Conservation (phyloP, 1,284 basidiomycete species). For the Pterula multifida region DNA sequence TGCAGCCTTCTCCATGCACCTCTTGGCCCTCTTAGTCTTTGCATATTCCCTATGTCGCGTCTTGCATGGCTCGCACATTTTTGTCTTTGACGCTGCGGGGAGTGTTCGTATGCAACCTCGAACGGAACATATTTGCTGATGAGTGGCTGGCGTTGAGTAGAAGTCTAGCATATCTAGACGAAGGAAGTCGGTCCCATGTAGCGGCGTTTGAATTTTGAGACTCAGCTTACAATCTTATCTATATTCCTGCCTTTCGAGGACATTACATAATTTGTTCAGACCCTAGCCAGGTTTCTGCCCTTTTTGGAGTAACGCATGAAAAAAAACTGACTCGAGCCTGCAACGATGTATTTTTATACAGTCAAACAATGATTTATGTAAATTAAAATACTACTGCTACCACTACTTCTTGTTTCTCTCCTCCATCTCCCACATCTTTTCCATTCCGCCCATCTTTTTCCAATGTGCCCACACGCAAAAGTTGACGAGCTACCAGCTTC, state of each 20-base stretch:
- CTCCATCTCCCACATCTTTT: conserved; percentile 3
- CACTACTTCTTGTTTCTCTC: conserved; percentile 1
- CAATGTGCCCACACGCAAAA: conserved; percentile 61
- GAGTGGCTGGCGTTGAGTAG: not conserved
- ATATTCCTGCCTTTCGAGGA: not conserved
- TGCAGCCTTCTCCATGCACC: conserved; percentile 39
- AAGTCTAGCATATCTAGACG: not conserved
- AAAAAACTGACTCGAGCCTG: not conserved
- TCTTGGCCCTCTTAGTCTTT: conserved; percentile 34
- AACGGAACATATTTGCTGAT: conserved; percentile 19
- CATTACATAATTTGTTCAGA: not conserved
- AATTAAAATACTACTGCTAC: too few relatives aligned
- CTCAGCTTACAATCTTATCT: not conserved
- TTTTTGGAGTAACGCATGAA: not conserved
- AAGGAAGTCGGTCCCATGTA: not conserved
- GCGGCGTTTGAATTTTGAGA: not conserved
- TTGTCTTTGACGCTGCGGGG: conserved; percentile 17
- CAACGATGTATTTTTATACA: too few relatives aligned
- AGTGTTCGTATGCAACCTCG: conserved; percentile 19
- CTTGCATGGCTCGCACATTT: conserved; percentile 43
- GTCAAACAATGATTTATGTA: not conserved
- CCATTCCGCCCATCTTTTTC: conserved; percentile 10
- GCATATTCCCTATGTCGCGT: conserved; percentile 39
- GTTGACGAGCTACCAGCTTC: conserved; percentile 33
- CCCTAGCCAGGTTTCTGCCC: not conserved